Conservation (phyloP, 2,329 filamentous ascomycete genomes). For the Fusarium subtropicale region DNA sequence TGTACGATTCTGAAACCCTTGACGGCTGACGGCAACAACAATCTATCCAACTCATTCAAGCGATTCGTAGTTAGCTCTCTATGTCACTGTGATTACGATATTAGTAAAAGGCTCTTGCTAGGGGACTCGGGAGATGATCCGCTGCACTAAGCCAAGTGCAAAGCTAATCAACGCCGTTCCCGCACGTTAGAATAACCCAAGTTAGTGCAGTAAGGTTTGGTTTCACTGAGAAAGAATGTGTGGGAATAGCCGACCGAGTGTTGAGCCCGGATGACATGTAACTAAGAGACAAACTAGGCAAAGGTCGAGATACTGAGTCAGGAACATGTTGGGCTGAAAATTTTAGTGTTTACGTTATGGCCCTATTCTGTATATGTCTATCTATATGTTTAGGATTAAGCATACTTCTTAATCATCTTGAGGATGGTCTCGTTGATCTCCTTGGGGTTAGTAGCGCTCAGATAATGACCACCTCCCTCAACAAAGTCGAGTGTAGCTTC, state of each 20-base stretch:
- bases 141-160: not conserved
- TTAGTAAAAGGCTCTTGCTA: not conserved
- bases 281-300: not conserved
- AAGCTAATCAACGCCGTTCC: not conserved
- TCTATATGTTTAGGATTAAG: conserved; percentile 44
- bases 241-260: not conserved
- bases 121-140: not conserved
- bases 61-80: not conserved
- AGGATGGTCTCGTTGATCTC: conserved; percentile 60
- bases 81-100: not conserved
- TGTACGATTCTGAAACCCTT: not conserved
- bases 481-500: conserved; percentile 59
- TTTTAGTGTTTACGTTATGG: not conserved
- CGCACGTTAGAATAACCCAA: not conserved
- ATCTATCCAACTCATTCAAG: too few relatives aligned
- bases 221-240: too few relatives aligned
- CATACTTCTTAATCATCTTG: conserved; percentile 54
- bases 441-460: conserved; percentile 61
- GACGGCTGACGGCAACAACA: not conserved
- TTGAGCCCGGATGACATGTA: not conserved
- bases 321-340: not conserved
- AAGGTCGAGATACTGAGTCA: not conserved
- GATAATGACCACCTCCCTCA: conserved; percentile 61
- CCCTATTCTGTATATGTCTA: not conserved
- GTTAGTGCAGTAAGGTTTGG: not conserved